Percentiles rank a stretch among this genome's conserved stretches.
These are phyloP conservation scores for Puccinia triticina DNA, from an alignment of 1,284 basidiomycete genomes.

Conservation along the genomic window DNA sequence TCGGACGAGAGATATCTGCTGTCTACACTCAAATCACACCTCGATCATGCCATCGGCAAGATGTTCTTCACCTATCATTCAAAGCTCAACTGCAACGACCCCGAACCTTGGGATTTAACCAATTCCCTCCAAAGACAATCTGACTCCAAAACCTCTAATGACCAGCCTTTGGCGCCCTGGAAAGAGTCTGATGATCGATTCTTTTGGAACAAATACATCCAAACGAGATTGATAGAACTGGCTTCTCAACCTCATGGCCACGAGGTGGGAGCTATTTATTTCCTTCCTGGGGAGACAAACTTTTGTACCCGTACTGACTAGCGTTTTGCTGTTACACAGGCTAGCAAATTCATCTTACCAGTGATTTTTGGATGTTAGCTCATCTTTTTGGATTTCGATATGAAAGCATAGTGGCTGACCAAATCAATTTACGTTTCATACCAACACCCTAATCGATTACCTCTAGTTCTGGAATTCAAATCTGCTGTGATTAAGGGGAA, in stretches of 20 bases:
- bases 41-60: constrained; percentile 40
- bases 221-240: constrained; percentile 36
- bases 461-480: constrained; percentile 72
- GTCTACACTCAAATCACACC: constrained; percentile 37
- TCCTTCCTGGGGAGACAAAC: background rate
- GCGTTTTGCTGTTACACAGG: background rate
- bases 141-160: too few relatives aligned
- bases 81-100: constrained; percentile 18
- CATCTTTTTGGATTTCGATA: constrained; percentile 47
- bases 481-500: constrained; percentile 75
- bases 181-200: constrained; percentile 45
- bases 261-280: constrained; percentile 15
- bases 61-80: constrained; percentile 48
- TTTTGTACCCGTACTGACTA: background rate
- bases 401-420: background rate
- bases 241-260: constrained; percentile 26
- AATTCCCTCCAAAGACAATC: constrained; percentile 29
- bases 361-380: constrained; percentile 74
- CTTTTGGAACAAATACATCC: constrained; percentile 49
- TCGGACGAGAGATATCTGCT: constrained; percentile 41
- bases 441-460: background rate
- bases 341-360: constrained; percentile 42
- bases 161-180: constrained; percentile 19
- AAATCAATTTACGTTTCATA: background rate
- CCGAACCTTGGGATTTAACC: constrained; percentile 45